Evolutionary conservation across 2,329 filamentous ascomycete species (phyloP).

Genomic region (Penicillium sp.): DNA sequence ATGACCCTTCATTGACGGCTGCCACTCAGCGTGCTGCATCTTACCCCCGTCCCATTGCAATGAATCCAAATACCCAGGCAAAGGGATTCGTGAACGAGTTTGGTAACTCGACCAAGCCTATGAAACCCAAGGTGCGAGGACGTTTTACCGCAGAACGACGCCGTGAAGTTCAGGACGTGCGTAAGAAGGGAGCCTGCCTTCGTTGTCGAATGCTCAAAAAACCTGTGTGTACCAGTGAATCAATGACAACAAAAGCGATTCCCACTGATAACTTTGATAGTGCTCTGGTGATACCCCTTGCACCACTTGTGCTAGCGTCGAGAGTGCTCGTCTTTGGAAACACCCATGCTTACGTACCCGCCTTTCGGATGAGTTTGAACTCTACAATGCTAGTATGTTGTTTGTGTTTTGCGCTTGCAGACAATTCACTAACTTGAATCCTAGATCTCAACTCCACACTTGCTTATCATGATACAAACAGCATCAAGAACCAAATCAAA

Average conservation of each 20-base stretch:
- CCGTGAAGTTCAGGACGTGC: conserved; percentile 59
- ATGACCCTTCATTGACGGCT: conserved; percentile 40
- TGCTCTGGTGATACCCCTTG: conserved; percentile 62
- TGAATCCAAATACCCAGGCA: conserved; percentile 41
- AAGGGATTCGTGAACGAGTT: conserved; percentile 45
- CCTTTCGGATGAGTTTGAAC: conserved; percentile 57
- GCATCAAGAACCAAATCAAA: conserved; percentile 49
- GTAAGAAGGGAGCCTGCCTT: conserved; percentile 61
- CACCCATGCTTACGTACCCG: conserved; percentile 59
- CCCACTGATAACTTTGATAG: conserved; percentile 23
- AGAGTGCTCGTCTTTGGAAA: conserved; percentile 62
- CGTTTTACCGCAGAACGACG: conserved; percentile 58
- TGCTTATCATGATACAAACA: conserved; percentile 52
- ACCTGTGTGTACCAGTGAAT: conserved; percentile 39
- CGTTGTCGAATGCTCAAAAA: conserved; percentile 66
- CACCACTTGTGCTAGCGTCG: conserved; percentile 58
- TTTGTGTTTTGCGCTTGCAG: neutral
- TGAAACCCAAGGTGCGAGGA: conserved; percentile 52
- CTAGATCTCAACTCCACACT: conserved; percentile 52
- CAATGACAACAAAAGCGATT: neutral
- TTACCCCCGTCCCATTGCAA: conserved; percentile 45
- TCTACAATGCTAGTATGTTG: conserved; percentile 53
- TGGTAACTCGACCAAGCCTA: conserved; percentile 41
- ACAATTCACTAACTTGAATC: conserved; percentile 20
- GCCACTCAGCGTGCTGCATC: conserved; percentile 41